Percentiles rank a stretch among this genome's conserved stretches.
These are phyloP conservation scores for Pythium dissotocum DNA, from an alignment of 352 stramenopile genomes.

Conservation along the genomic window DNA sequence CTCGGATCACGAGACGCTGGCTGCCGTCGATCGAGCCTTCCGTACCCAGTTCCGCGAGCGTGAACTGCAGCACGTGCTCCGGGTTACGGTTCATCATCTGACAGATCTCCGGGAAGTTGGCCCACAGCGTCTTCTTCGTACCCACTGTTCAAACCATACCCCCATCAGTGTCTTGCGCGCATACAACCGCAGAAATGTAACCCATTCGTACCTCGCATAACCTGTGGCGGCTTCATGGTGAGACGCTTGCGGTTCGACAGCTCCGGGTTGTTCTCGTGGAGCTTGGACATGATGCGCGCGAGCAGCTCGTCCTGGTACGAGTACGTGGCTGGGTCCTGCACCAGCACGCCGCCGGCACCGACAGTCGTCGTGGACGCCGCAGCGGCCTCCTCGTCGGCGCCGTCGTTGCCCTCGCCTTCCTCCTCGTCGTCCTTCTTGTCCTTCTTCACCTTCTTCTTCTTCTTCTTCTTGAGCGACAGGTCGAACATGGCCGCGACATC, in stretches of 20 bases:
- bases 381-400: slow-evolving; percentile 31
- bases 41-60: slow-evolving; percentile 98
- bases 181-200: neutral
- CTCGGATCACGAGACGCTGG: slow-evolving; percentile 97
- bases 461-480: slow-evolving; percentile 91
- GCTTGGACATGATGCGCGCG: slow-evolving; percentile 92
- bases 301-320: slow-evolving; percentile 95
- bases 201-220: slow-evolving; percentile 60
- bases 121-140: slow-evolving; percentile 98
- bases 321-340: slow-evolving; percentile 92
- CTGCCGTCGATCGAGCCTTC: slow-evolving; percentile 99
- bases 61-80: slow-evolving; percentile 99
- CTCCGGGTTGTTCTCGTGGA: slow-evolving; percentile 97
- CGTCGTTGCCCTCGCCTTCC: slow-evolving; percentile 28
- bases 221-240: slow-evolving; percentile 89
- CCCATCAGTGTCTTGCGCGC: neutral
- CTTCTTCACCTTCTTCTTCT: slow-evolving; percentile 91
- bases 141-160: slow-evolving; percentile 50
- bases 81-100: slow-evolving; percentile 98
- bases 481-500: slow-evolving; percentile 91
- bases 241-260: slow-evolving; percentile 94
- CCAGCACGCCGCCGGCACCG: slow-evolving; percentile 40
- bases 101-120: slow-evolving; percentile 99
- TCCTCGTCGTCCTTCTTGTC: slow-evolving; percentile 45
- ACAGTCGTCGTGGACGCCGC: slow-evolving; percentile 34